phyloP scores from a whole-genome alignment of 805 yeast species.

The Lipomyces mesembrius region DNA sequence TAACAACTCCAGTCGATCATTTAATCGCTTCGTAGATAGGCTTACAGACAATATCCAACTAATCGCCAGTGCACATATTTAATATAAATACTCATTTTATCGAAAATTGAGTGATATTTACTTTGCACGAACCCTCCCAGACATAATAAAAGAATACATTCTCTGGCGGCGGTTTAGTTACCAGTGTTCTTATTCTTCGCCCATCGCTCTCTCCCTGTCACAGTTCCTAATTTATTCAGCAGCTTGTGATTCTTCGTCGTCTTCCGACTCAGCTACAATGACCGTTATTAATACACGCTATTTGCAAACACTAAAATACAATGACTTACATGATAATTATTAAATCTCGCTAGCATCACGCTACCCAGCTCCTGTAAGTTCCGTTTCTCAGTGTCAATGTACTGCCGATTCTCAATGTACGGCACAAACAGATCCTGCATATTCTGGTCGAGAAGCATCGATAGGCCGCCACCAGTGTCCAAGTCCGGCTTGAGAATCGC shows the following conservation, averaged over 20 bases:
- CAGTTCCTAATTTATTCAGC: slow-evolving; percentile 20
- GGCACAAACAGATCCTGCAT: slow-evolving; percentile 74
- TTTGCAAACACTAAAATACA: not conserved
- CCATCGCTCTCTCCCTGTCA: slow-evolving; percentile 26
- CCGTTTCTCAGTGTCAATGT: slow-evolving; percentile 72
- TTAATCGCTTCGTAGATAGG: no score
- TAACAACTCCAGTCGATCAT: no score
- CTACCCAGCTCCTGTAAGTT: slow-evolving; percentile 60
- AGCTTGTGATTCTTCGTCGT: slow-evolving; percentile 14
- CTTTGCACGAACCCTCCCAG: not conserved
- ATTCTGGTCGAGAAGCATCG: slow-evolving; percentile 65
- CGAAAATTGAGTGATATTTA: no score
- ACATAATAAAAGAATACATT: not conserved
- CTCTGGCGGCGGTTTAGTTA: not conserved
- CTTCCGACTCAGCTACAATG: slow-evolving; percentile 13
- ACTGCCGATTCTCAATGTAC: slow-evolving; percentile 66
- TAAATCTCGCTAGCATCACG: slow-evolving; percentile 51
- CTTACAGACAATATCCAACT: no score
- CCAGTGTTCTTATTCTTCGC: slow-evolving; percentile 12
- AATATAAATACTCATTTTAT: no score
- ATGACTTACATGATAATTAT: slow-evolving; percentile 13
- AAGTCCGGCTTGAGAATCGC: slow-evolving; percentile 53
- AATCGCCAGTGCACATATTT: no score
- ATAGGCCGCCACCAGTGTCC: slow-evolving; percentile 51
- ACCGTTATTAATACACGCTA: not conserved